These are phyloP conservation scores for Xylaria sp. DNA, from an alignment of 2,329 filamentous ascomycete genomes.

Conservation along the genomic window DNA sequence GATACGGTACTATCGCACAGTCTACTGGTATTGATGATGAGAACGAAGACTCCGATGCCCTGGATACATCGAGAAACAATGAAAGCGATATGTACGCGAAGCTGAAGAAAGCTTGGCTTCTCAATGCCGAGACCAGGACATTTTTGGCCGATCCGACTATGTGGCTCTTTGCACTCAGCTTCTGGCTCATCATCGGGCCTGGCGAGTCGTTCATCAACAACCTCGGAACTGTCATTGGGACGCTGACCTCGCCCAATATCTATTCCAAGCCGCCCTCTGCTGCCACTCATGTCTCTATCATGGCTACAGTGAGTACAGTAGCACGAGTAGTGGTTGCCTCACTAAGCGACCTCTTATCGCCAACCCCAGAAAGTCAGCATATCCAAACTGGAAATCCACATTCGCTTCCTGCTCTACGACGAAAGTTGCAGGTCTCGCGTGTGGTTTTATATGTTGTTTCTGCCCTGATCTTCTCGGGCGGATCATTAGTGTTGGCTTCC, in stretches of 20 bases:
- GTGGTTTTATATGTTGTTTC: conserved; percentile 82
- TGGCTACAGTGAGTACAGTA: conserved; percentile 90
- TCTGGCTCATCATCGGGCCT: conserved; percentile 92
- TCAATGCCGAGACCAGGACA: conserved; percentile 88
- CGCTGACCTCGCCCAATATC: conserved; percentile 72
- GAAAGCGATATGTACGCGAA: conserved; percentile 58
- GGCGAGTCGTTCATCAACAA: conserved; percentile 99
- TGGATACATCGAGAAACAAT: conserved; percentile 52
- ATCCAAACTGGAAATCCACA: conserved; percentile 56
- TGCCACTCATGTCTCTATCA: conserved; percentile 90
- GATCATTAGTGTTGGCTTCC: conserved; percentile 80
- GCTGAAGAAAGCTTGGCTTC: conserved; percentile 86
- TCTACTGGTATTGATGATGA: conserved; percentile 51
- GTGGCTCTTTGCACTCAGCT: conserved; percentile 92
- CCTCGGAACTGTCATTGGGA: conserved; percentile 90
- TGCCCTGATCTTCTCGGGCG: conserved; percentile 76
- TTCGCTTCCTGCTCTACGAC: conserved; percentile 50
- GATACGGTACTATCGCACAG: conserved; percentile 71
- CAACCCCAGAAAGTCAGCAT: conserved; percentile 68
- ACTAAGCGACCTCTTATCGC: conserved; percentile 87
- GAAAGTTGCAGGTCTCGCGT: conserved; percentile 73
- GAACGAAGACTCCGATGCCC: conserved; percentile 57
- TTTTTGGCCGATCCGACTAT: conserved; percentile 92
- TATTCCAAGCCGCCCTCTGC: conserved; percentile 65
- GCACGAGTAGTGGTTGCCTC: conserved; percentile 90